Conservation (phyloP, 768 basidiomycete genomes). For the Suillus tomentosus region DNA sequence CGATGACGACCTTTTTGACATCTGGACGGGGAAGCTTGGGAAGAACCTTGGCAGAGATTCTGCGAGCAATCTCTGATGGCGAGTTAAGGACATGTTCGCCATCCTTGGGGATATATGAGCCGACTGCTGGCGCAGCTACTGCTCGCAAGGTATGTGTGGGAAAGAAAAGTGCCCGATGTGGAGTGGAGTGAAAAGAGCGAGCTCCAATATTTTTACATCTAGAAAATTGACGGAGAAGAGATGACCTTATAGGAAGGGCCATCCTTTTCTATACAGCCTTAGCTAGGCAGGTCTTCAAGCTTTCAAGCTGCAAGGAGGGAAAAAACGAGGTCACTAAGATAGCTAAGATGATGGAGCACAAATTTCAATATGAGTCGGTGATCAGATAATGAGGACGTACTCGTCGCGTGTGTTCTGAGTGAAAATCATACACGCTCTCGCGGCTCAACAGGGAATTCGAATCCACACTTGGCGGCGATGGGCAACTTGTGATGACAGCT, state of each 20-base stretch:
- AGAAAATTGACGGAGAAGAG: slow-evolving; percentile 19
- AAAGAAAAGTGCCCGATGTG: slow-evolving; percentile 36
- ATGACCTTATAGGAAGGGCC: slow-evolving; percentile 5
- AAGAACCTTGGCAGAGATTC: slow-evolving; percentile 91
- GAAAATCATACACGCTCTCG: slow-evolving; percentile 32
- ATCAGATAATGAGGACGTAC: slow-evolving; percentile 21
- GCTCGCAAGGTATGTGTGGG: slow-evolving; percentile 61
- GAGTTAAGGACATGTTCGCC: slow-evolving; percentile 83
- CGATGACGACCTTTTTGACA: slow-evolving; percentile 93
- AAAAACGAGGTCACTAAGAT: slow-evolving; percentile 35
- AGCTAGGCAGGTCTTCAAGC: slow-evolving; percentile 1
- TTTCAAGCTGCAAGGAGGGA: slow-evolving; percentile 26
- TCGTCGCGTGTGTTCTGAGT: slow-evolving; percentile 37
- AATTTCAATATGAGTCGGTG: neutral
- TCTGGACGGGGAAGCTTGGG: slow-evolving; percentile 90
- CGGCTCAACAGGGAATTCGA: neutral
- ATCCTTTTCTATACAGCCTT: slow-evolving; percentile 2
- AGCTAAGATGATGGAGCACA: slow-evolving; percentile 17
- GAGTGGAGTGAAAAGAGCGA: slow-evolving; percentile 56
- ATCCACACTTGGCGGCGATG: neutral
- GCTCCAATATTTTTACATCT: slow-evolving; percentile 23
- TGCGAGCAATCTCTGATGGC: slow-evolving; percentile 91
- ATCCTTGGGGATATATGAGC: slow-evolving; percentile 63
- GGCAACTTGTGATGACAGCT: neutral
- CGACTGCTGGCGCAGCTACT: slow-evolving; percentile 75